Conservation (phyloP, 805 yeast genomes). For the Wilhelminamyces savonicus region DNA sequence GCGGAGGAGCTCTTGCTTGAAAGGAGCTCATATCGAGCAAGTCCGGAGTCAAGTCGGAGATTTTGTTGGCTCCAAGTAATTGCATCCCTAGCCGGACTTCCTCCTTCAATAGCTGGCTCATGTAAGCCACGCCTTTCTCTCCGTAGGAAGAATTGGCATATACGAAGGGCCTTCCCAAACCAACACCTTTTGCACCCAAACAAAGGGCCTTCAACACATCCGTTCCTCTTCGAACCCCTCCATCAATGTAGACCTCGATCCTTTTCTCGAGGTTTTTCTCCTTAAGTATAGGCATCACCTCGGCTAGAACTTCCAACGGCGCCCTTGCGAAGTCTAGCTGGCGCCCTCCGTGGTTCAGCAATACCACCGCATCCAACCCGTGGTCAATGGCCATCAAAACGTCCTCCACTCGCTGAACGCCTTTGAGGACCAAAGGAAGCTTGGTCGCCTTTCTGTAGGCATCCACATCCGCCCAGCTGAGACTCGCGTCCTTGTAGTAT, state of each 20-base stretch:
- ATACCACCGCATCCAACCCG: conserved; percentile 57
- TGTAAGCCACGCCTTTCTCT: conserved; percentile 61
- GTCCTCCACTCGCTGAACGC: conserved; percentile 64
- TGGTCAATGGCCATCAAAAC: conserved; percentile 50
- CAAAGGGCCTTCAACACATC: conserved; percentile 74
- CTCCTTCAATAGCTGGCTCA: conserved; percentile 53
- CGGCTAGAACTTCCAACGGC: conserved; percentile 55
- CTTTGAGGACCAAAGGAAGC: conserved; percentile 46
- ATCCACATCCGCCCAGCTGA: conserved; percentile 32
- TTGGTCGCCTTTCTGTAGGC: conserved; percentile 35
- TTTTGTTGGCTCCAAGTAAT: conserved; percentile 50
- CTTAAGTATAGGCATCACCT: conserved; percentile 41
- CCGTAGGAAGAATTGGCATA: conserved; percentile 81
- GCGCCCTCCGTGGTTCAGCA: conserved; percentile 74
- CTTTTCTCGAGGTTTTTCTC: conserved; percentile 37
- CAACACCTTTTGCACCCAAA: conserved; percentile 71
- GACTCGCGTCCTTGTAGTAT: conserved; percentile 32
- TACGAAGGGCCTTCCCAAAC: conserved; percentile 69
- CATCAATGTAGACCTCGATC: conserved; percentile 65
- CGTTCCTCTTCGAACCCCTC: conserved; percentile 73
- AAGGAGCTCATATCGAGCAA: conserved; percentile 33
- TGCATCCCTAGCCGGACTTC: conserved; percentile 65
- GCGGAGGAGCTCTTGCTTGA: too few species aligned
- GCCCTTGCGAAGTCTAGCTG: conserved; percentile 60
- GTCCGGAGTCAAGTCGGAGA: conserved; percentile 39